Conservation (phyloP, 2,329 filamentous ascomycete genomes). For the Clarireedia homoeocarpa region DNA sequence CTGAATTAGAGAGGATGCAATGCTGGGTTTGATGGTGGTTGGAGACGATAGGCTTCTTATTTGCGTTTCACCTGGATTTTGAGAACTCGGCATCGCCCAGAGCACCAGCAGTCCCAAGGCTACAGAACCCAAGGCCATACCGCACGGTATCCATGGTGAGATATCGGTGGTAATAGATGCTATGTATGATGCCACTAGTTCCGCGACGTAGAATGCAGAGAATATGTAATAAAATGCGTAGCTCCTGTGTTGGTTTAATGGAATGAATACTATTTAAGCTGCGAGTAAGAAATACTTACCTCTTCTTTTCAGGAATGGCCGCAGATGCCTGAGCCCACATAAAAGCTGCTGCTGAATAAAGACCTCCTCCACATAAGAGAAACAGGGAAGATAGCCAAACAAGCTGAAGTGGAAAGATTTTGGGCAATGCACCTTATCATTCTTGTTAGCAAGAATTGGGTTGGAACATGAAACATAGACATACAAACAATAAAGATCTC, state of each 20-base stretch:
- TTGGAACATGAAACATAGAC: background rate
- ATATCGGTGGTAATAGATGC: slow-evolving; percentile 25
- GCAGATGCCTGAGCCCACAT: slow-evolving; percentile 29
- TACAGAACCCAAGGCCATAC: slow-evolving; percentile 20
- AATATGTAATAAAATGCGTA: slow-evolving; percentile 29
- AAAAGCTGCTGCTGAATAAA: slow-evolving; percentile 25
- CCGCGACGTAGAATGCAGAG: slow-evolving; percentile 27
- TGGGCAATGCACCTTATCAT: slow-evolving; percentile 23
- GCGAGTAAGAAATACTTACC: slow-evolving; percentile 8
- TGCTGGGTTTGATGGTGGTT: background rate
- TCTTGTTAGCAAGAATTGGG: background rate
- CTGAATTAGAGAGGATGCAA: slow-evolving; percentile 8
- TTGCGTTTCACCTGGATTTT: background rate
- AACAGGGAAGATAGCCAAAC: slow-evolving; percentile 27
- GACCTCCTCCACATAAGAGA: slow-evolving; percentile 25
- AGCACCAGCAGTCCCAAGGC: slow-evolving; percentile 19
- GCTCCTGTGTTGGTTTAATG: slow-evolving; percentile 15
- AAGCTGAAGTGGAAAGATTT: slow-evolving; percentile 19
- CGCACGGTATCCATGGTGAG: slow-evolving; percentile 27
- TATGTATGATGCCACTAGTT: slow-evolving; percentile 24
- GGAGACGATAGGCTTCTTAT: background rate
- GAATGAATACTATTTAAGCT: background rate
- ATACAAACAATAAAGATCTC: slow-evolving; percentile 27
- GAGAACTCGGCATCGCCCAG: slow-evolving; percentile 15
- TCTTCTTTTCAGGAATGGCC: slow-evolving; percentile 20